phyloP scores from a whole-genome alignment of 495 filamentous ascomycete genomes.

The Entonaema liquescens region DNA sequence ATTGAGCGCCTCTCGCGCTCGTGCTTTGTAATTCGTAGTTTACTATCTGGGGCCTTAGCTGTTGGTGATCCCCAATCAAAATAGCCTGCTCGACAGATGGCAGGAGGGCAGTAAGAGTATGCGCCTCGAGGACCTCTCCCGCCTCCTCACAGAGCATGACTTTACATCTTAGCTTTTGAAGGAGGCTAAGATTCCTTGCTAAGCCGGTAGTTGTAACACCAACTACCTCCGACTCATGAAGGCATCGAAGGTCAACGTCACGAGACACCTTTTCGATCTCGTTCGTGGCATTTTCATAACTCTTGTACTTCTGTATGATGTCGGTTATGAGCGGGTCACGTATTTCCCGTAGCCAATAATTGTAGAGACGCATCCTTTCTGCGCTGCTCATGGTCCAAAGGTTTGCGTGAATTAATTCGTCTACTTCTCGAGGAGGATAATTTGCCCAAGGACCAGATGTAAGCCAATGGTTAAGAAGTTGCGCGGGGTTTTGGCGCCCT shows the following conservation, averaged over 20 bases:
- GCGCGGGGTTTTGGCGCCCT: slow-evolving; percentile 21
- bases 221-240: slow-evolving; percentile 68
- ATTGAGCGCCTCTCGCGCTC: slow-evolving; percentile 61
- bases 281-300: slow-evolving; percentile 48
- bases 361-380: slow-evolving; percentile 46
- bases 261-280: slow-evolving; percentile 49
- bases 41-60: slow-evolving; percentile 74
- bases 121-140: slow-evolving; percentile 77
- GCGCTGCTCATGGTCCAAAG: slow-evolving; percentile 41
- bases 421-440: slow-evolving; percentile 11
- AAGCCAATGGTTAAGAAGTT: slow-evolving; percentile 37
- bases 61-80: slow-evolving; percentile 79
- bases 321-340: slow-evolving; percentile 47
- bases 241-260: slow-evolving; percentile 62
- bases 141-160: slow-evolving; percentile 82
- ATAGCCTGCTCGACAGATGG: slow-evolving; percentile 77
- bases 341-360: slow-evolving; percentile 60
- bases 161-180: slow-evolving; percentile 69
- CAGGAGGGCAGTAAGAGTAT: slow-evolving; percentile 72
- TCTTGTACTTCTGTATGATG: slow-evolving; percentile 44
- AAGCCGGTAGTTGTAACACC: slow-evolving; percentile 80
- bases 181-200: slow-evolving; percentile 68
- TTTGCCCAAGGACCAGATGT: background rate
- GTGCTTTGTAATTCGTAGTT: slow-evolving; percentile 71
- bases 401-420: slow-evolving; percentile 13